Evolutionary conservation across 2,329 filamentous ascomycete species (phyloP), one percentile per base, ranked within the genome.

Genomic region (Ophiosphaerella narmari): DNA sequence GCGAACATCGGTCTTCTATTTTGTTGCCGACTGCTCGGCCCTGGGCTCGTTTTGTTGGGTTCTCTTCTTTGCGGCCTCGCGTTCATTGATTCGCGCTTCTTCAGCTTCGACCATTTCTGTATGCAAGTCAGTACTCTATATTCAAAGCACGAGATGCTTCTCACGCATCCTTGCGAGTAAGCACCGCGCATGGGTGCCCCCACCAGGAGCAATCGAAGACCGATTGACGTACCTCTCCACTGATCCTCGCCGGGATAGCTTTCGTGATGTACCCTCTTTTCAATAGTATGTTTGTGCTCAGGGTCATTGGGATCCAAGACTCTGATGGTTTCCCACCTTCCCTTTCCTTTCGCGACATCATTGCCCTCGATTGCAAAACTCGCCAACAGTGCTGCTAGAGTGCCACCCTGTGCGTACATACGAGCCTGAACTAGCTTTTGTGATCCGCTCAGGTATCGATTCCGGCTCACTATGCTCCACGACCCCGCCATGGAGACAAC

Each of bases 361-460:
- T 78, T 79, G 36, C 86, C 82, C 84, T 97, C 92, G 64, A 97
- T 88, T 9, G 85, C 88, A 39, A 93, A 91, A 29, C 86, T 89
- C 48, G 90, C 85, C 68, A 96, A 83, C 48, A 97, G 80, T 43
- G 96, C 90, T 57, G 87, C 89, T 39, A 97, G 79, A 5, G 92
- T 96, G 63, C 96, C 78, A 5, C 89, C 91, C 78, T 97, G 92
- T 3, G 92, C 92, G 75, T 96, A 96, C 59, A 97, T 88, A 83
- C 92, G 87, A 21, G 91, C 92, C 81, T 97, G 92, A 13, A 97
- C 92, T 18, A 97, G 78, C 81, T 96, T 96, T 80, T 97, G 92
- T 53, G 83, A 78, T 2, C 85, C 86, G 42, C 82, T 84, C 39
- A 96, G 80, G 70, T 87, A 89, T 59, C 83, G 86, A 72, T 90